Evolutionary conservation across 208 protist species (phyloP).

Genomic region (Strigomonas culicis): DNA sequence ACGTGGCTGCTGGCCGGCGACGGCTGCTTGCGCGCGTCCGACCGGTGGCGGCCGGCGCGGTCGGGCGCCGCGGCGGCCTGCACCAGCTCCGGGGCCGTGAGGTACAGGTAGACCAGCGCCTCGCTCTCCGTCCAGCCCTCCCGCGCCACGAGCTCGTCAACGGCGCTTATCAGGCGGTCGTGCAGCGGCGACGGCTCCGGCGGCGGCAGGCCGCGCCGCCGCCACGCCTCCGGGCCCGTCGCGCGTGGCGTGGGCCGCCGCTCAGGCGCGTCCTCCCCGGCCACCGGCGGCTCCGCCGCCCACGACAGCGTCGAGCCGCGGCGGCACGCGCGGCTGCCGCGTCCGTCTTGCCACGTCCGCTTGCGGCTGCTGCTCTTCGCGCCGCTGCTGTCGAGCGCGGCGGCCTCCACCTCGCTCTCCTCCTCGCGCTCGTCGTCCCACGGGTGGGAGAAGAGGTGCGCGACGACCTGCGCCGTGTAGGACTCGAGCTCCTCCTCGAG

Average conservation of each 20-base stretch:
- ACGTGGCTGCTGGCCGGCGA: background rate
- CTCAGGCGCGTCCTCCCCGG: no score
- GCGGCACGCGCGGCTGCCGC: no score
- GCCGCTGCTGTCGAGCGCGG: no score
- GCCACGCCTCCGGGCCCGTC: no score
- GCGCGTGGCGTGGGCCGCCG: no score
- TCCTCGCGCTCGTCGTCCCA: background rate
- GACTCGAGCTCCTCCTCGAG: background rate
- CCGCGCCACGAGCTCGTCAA: background rate
- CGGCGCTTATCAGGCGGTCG: background rate
- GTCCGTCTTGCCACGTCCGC: no score
- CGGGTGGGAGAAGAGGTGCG: background rate
- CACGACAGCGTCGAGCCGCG: background rate
- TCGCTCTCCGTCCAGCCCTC: background rate
- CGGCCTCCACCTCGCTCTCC: background rate
- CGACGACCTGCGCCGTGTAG: background rate
- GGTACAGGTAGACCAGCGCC: background rate
- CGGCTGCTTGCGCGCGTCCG: background rate
- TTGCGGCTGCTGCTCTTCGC: background rate
- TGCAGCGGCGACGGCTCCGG: background rate
- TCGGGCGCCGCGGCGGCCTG: background rate
- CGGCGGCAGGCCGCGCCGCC: no score
- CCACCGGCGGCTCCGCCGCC: no score
- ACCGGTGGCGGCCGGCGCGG: no score
- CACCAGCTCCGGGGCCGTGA: background rate